These are phyloP conservation scores for Linum lewisii DNA, from an alignment of 345 rosid species.

Conservation along the genomic window DNA sequence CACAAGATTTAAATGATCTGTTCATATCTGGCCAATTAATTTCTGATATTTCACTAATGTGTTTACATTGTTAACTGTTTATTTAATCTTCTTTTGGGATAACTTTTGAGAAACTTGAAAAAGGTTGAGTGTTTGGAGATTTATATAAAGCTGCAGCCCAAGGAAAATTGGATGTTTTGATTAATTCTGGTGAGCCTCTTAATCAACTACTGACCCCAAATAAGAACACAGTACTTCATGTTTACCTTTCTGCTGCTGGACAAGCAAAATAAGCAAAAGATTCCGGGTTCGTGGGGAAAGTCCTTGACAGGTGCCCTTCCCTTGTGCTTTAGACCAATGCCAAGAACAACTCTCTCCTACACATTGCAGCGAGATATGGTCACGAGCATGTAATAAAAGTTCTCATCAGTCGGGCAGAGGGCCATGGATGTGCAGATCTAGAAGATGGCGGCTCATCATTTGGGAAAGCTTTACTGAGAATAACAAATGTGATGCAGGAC, in stretches of 20 bases:
- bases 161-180: conserved; percentile 2
- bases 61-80: no score
- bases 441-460: background rate
- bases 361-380: conserved; percentile 11
- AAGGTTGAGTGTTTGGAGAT: no score
- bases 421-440: no score
- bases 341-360: conserved; percentile 9
- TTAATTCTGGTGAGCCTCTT: background rate
- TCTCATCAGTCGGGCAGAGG: conserved; percentile 6
- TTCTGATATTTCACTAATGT: no score
- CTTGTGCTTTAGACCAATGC: conserved; percentile 1
- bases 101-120: no score
- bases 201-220: conserved; percentile 2
- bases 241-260: conserved; percentile 4
- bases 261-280: background rate
- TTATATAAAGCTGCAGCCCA: conserved; percentile 7
- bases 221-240: conserved; percentile 11
- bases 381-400: background rate
- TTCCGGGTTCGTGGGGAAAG: background rate
- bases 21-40: no score
- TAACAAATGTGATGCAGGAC: conserved; percentile 5
- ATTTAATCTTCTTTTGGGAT: no score
- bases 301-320: background rate
- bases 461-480: background rate
- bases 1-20: no score